phyloP scores from a whole-genome alignment of 2,329 filamentous ascomycete genomes.

The Sporothrix mexicana region DNA sequence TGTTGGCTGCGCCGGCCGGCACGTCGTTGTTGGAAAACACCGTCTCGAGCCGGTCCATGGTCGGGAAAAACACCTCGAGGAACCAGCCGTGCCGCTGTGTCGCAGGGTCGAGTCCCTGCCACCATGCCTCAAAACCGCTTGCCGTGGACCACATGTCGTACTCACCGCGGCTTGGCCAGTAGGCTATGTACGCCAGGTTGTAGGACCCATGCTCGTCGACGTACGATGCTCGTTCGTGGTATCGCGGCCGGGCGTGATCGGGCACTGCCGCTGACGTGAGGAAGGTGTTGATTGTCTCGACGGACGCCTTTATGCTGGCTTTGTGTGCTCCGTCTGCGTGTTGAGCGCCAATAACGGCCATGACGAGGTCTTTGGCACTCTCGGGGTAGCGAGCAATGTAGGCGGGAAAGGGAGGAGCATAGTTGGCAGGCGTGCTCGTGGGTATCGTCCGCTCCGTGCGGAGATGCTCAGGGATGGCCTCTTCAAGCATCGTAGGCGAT shows the following conservation, averaged over 20 bases:
- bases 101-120: not conserved
- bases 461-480: not conserved
- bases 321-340: not conserved
- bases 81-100: not conserved
- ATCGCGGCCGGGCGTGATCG: not conserved
- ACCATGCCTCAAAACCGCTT: not conserved
- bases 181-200: not conserved
- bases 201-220: not conserved
- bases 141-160: not conserved
- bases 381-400: not conserved
- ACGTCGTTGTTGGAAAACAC: not conserved
- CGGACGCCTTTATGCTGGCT: not conserved
- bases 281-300: not conserved
- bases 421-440: not conserved
- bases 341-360: not conserved
- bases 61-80: not conserved
- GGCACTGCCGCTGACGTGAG: not conserved
- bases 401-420: not conserved
- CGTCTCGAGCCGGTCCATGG: not conserved
- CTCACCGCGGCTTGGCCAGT: not conserved
- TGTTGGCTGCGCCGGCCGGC: not conserved
- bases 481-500: not conserved
- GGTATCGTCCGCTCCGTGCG: not conserved
- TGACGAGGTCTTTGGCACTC: not conserved
- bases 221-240: not conserved